Conservation (phyloP, 2,329 filamentous ascomycete genomes). For the Aaosphaeria pasadenensis region DNA sequence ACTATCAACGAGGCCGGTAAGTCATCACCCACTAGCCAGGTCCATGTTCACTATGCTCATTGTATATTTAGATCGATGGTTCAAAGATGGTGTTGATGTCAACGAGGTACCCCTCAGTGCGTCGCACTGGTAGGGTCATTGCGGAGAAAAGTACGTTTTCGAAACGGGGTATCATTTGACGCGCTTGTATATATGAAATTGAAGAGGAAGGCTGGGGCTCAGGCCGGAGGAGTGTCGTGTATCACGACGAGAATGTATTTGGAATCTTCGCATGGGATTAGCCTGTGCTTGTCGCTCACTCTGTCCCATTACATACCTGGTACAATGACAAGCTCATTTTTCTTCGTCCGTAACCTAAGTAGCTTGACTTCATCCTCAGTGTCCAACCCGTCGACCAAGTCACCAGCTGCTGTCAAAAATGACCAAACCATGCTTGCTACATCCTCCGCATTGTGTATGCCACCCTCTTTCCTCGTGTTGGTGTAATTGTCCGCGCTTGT, state of each 20-base stretch:
- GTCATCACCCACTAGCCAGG: conserved; percentile 1
- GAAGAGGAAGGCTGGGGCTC: conserved; percentile 27
- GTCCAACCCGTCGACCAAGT: conserved; percentile 70
- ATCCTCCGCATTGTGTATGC: conserved; percentile 64
- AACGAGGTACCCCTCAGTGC: conserved; percentile 65
- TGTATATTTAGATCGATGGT: conserved; percentile 58
- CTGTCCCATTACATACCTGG: conserved; percentile 46
- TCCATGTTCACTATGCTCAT: background rate
- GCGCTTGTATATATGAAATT: background rate
- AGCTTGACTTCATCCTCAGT: conserved; percentile 76
- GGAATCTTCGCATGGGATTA: conserved; percentile 47
- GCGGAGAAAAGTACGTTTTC: background rate
- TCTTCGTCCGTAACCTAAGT: conserved; percentile 74
- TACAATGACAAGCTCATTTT: conserved; percentile 80
- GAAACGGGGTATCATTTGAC: conserved; percentile 19
- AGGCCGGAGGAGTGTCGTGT: conserved; percentile 72
- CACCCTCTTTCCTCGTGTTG: conserved; percentile 38
- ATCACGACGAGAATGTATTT: conserved; percentile 78
- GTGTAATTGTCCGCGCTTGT: conserved; percentile 25
- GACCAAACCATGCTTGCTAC: conserved; percentile 74
- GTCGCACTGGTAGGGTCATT: conserved; percentile 57
- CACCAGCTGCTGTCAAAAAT: conserved; percentile 67
- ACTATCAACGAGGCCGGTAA: conserved; percentile 52
- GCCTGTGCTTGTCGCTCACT: background rate
- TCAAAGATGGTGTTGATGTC: conserved; percentile 66